Conservation (phyloP, 2,329 filamentous ascomycete genomes). For the Malbranchea cinnamomea region DNA sequence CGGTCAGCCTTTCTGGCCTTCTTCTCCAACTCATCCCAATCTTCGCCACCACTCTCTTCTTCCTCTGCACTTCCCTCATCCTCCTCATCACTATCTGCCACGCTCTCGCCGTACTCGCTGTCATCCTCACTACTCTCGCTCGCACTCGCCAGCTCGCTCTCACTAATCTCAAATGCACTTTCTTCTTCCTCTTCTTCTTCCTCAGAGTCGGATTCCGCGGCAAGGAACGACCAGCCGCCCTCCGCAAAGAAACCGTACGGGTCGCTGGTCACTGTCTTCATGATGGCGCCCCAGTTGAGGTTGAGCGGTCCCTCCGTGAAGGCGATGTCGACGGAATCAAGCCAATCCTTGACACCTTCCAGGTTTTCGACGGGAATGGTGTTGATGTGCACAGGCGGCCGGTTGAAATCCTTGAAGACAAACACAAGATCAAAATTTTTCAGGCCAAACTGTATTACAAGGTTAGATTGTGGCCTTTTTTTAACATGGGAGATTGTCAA, state of each 20-base stretch:
- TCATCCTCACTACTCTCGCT: constrained; percentile 78
- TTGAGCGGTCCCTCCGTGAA: constrained; percentile 92
- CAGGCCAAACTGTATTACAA: constrained; percentile 57
- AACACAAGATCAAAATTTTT: constrained; percentile 99
- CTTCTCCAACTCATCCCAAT: constrained; percentile 88
- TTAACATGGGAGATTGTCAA: constrained; percentile 13
- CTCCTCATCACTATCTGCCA: constrained; percentile 64
- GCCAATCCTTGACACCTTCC: constrained; percentile 93
- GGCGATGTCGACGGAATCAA: constrained; percentile 88
- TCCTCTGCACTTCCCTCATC: constrained; percentile 43
- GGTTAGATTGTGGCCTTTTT: constrained; percentile 1
- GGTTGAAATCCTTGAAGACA: constrained; percentile 91
- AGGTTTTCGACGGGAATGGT: constrained; percentile 93
- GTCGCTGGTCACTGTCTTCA: constrained; percentile 94
- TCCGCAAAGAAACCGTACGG: constrained; percentile 91
- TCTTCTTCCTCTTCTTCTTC: constrained; percentile 63
- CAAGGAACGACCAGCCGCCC: constrained; percentile 88
- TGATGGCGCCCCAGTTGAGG: constrained; percentile 96
- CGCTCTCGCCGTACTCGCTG: constrained; percentile 85
- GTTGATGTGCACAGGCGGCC: constrained; percentile 87
- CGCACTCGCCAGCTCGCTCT: constrained; percentile 56
- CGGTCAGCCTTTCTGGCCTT: constrained; percentile 57
- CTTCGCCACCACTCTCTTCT: constrained; percentile 67
- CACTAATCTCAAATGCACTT: constrained; percentile 78
- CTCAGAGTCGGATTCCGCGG: constrained; percentile 75